Conservation (phyloP, 1,284 basidiomycete species). For the Cutaneotrichosporon arboriforme region DNA sequence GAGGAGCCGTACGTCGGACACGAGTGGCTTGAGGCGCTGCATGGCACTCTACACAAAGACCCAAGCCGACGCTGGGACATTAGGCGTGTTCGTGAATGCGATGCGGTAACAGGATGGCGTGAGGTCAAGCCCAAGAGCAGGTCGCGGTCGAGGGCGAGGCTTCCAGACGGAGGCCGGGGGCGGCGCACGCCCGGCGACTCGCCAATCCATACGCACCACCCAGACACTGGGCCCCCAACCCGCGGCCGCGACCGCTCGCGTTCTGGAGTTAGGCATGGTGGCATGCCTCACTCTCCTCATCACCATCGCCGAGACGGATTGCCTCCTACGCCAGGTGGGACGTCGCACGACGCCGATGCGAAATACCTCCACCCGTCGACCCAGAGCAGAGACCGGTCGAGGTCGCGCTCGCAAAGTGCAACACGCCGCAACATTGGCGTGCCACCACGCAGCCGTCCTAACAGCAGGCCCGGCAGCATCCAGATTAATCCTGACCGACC, state of each 20-base stretch:
- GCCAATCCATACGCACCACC: background rate
- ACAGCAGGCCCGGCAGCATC: background rate
- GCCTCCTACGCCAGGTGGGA: background rate
- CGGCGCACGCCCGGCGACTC: background rate
- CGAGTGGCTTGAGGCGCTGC: slow-evolving; percentile 65
- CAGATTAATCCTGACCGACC: background rate
- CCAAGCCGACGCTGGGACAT: slow-evolving; percentile 65
- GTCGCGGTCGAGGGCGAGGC: slow-evolving; percentile 21
- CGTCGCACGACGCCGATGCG: background rate
- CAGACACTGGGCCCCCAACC: background rate
- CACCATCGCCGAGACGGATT: background rate
- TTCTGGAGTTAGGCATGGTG: background rate
- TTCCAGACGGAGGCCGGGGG: background rate
- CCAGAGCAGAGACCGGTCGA: background rate
- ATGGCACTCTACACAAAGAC: slow-evolving; percentile 65
- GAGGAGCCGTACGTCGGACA: slow-evolving; percentile 56
- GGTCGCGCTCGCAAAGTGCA: slow-evolving; percentile 5
- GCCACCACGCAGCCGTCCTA: background rate
- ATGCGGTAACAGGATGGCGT: slow-evolving; percentile 74
- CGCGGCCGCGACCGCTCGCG: slow-evolving; percentile 4
- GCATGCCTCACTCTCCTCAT: background rate
- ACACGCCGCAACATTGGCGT: background rate
- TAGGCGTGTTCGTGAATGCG: slow-evolving; percentile 64
- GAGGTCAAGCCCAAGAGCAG: slow-evolving; percentile 40
- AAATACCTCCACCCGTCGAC: background rate